phyloP scores from a whole-genome alignment of 345 rosid genomes.

The Syzygium aromaticum region DNA sequence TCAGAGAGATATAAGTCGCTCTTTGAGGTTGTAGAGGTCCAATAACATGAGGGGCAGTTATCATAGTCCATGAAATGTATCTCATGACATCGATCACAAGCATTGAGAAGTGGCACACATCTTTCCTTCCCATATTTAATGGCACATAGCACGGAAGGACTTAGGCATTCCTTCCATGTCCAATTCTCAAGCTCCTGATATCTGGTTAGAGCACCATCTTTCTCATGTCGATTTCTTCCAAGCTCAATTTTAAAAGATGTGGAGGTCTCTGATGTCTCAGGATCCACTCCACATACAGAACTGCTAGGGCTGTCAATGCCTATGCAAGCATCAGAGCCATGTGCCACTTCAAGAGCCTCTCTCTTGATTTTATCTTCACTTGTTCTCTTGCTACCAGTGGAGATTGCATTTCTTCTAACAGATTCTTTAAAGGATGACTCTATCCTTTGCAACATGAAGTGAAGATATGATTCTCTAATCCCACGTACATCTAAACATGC shows the following conservation, averaged over 20 bases:
- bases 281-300: conserved; percentile 23
- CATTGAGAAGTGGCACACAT: conserved; percentile 30
- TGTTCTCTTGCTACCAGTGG: conserved; percentile 8
- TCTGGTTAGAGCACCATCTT: conserved; percentile 39
- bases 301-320: conserved; percentile 27
- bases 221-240: conserved; percentile 39
- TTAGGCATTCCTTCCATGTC: conserved; percentile 59
- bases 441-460: conserved; percentile 57
- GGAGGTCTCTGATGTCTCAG: conserved; percentile 44
- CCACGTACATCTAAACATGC: conserved; percentile 78
- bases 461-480: conserved; percentile 66
- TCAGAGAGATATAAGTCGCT: conserved; percentile 31
- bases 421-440: conserved; percentile 65
- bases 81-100: conserved; percentile 51
- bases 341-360: conserved; percentile 15
- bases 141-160: conserved; percentile 31
- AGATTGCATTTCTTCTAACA: conserved; percentile 24
- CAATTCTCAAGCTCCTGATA: conserved; percentile 71
- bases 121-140: conserved; percentile 49
- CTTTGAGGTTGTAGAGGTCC: conserved; percentile 14
- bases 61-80: conserved; percentile 29
- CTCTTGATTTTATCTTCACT: background rate
- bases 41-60: conserved; percentile 47
- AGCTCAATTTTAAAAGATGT: conserved; percentile 51
- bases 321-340: conserved; percentile 5